Percentiles rank a stretch among this genome's conserved stretches.
Evolutionary conservation across 306 rosid species (phyloP).

Genomic region (Begonia masoniana): DNA sequence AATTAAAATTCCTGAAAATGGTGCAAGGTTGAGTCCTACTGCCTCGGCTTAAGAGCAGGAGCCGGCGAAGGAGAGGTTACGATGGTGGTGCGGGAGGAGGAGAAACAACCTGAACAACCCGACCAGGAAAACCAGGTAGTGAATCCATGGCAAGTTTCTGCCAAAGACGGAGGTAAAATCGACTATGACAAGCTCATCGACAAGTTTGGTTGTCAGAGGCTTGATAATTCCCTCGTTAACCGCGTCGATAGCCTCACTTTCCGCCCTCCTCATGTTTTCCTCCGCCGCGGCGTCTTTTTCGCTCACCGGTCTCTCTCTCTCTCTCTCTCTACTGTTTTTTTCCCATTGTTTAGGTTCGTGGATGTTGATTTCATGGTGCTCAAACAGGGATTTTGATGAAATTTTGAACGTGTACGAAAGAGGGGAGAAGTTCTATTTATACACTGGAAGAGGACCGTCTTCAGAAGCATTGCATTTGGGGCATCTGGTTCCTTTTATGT

Average conservation of each 20-base stretch:
- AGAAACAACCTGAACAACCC: conserved; percentile 3
- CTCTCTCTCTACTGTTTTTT: too few relatives aligned
- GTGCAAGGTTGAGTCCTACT: too few relatives aligned
- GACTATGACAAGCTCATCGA: conserved; percentile 90
- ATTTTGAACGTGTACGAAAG: conserved; percentile 57
- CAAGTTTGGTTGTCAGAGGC: conserved; percentile 80
- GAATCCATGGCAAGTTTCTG: conserved; percentile 78
- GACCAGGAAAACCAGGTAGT: conserved; percentile 42
- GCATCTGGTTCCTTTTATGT: conserved; percentile 85
- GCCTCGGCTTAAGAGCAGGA: too few relatives aligned
- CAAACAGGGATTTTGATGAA: conserved; percentile 53
- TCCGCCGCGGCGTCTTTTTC: conserved; percentile 89
- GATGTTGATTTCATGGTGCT: conserved; percentile 1
- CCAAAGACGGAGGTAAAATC: conserved; percentile 65
- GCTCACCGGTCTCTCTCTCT: conserved; percentile 49
- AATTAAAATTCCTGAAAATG: too few relatives aligned
- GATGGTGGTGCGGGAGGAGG: conserved; percentile 16
- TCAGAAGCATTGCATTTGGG: conserved; percentile 94
- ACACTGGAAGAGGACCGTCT: conserved; percentile 90
- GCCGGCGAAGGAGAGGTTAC: too few relatives aligned
- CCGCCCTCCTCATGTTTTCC: conserved; percentile 65
- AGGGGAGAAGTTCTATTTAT: conserved; percentile 79
- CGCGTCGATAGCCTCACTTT: conserved; percentile 61
- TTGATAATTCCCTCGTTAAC: conserved; percentile 38
- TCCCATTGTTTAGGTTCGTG: background rate